Base-by-base conservation (phyloP, 495 filamentous ascomycete species). In the Polyplosphaeria fusca region DNA sequence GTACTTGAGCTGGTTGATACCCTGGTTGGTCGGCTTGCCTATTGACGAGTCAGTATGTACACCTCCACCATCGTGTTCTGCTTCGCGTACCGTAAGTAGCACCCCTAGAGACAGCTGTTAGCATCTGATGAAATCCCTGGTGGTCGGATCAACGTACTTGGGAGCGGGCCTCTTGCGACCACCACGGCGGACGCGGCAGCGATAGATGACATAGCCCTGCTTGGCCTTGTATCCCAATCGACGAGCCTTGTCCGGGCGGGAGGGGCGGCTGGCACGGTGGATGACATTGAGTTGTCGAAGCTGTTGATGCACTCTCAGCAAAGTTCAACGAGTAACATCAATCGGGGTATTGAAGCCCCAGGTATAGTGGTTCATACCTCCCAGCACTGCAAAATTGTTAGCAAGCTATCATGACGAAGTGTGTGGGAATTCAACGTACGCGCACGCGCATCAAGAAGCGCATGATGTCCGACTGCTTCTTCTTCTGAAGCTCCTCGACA, bases 211-310 rank as follows among this genome's bases (percentile, higher is more conserved):
- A 85, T 96, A 98, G 76, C 93, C 93, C 79, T 98, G 93, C 88
- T 98, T 98, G 78, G 94, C 92, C 87, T 98, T 98, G 87, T 97
- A 98, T 67, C 93, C 93, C 65, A 98, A 88, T 78, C 93, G 94
- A 79, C 94, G 94, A 71, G 93, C 93, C 85, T 98, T 98, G 80
- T 98, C 93, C 71, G 93, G 93, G 76, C 93, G 93, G 68, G 92
- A 96, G 63, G 93, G 93, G 67, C 91, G 90, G 67, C 91, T 95
- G 69, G 93, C 93, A 70, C 93, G 93, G 84, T 98, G 93, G 82
- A 97, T 91, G 78, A 93, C 91, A 79, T 96, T 91, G 77, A 96
- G 79, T 82, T 96, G 91, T 79, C 91, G 91, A 74, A 94, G 89
- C 91, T 96, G 90, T 91, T 91, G 74, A 85, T 91, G 86, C 88